Evolutionary conservation across 768 basidiomycete genomes (phyloP).

Genomic region (Boletus edulis): DNA sequence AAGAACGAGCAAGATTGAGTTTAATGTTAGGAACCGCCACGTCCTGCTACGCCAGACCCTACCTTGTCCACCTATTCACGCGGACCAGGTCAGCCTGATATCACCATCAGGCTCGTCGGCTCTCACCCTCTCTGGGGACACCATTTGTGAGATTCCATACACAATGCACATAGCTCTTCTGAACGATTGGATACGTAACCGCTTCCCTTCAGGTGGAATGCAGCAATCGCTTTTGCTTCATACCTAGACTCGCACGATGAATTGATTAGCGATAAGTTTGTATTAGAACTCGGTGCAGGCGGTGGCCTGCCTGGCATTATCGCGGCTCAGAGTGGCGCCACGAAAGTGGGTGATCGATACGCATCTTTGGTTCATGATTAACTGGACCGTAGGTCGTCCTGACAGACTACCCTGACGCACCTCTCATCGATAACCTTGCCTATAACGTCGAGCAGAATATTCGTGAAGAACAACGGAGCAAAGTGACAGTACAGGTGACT

Average conservation of each 20-base stretch:
- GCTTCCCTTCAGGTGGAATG: conserved; percentile 66
- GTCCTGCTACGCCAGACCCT: conserved; percentile 66
- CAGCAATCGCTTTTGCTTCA: conserved; percentile 66
- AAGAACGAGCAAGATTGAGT: background rate
- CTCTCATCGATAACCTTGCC: conserved; percentile 71
- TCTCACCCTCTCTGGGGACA: conserved; percentile 83
- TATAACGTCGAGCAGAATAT: conserved; percentile 68
- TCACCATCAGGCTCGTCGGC: conserved; percentile 71
- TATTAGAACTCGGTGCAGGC: conserved; percentile 93
- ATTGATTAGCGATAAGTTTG: conserved; percentile 43
- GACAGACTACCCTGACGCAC: conserved; percentile 89
- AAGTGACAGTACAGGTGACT: conserved; percentile 34
- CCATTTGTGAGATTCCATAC: conserved; percentile 54
- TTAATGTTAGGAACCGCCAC: conserved; percentile 48
- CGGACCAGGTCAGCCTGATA: conserved; percentile 20
- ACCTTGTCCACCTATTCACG: conserved; percentile 52
- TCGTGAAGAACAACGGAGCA: conserved; percentile 9
- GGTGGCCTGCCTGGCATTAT: conserved; percentile 87
- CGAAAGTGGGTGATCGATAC: conserved; percentile 41
- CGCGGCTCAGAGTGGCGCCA: conserved; percentile 65
- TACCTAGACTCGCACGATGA: conserved; percentile 58
- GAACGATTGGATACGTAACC: background rate
- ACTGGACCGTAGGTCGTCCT: conserved; percentile 57
- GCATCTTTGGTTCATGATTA: background rate
- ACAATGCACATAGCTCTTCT: background rate